These are phyloP conservation scores for Xylaria sp. DNA, from an alignment of 2,329 filamentous ascomycete genomes.

Conservation along the genomic window DNA sequence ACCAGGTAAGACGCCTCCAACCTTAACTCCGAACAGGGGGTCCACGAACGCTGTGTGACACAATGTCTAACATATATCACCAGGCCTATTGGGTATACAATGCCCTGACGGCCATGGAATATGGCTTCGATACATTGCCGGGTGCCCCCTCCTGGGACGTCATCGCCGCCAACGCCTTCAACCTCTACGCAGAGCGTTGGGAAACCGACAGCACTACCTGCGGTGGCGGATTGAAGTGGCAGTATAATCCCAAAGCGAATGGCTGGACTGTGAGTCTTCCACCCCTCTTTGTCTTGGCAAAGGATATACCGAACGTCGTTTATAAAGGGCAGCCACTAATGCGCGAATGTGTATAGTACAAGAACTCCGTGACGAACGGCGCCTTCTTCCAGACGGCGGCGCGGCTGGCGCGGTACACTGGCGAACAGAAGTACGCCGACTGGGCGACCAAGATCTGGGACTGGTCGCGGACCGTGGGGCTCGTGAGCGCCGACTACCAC, in stretches of 20 bases:
- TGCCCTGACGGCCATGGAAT: constrained; percentile 66
- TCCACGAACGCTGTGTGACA: background rate
- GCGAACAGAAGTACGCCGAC: constrained; percentile 79
- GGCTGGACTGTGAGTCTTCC: constrained; percentile 61
- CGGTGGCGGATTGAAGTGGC: constrained; percentile 72
- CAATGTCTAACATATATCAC: constrained; percentile 13
- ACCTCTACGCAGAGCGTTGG: constrained; percentile 61
- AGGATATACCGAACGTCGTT: background rate
- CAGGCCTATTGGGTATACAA: constrained; percentile 64
- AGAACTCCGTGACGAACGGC: constrained; percentile 73
- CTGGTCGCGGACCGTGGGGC: constrained; percentile 62
- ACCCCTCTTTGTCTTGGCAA: background rate
- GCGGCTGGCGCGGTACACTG: constrained; percentile 80
- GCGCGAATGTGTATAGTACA: constrained; percentile 57
- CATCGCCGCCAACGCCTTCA: constrained; percentile 68
- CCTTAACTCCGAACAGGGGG: background rate
- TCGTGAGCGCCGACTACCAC: constrained; percentile 65
- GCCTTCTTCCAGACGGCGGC: constrained; percentile 79
- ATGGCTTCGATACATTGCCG: constrained; percentile 55
- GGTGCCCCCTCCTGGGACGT: constrained; percentile 60
- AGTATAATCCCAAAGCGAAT: constrained; percentile 70
- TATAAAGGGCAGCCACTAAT: background rate
- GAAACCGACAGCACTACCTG: constrained; percentile 61
- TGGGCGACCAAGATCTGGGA: constrained; percentile 80
- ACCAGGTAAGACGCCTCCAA: constrained; percentile 56